Conservation (phyloP, 305 asterid genomes). For the Fraxinus angustifolia region DNA sequence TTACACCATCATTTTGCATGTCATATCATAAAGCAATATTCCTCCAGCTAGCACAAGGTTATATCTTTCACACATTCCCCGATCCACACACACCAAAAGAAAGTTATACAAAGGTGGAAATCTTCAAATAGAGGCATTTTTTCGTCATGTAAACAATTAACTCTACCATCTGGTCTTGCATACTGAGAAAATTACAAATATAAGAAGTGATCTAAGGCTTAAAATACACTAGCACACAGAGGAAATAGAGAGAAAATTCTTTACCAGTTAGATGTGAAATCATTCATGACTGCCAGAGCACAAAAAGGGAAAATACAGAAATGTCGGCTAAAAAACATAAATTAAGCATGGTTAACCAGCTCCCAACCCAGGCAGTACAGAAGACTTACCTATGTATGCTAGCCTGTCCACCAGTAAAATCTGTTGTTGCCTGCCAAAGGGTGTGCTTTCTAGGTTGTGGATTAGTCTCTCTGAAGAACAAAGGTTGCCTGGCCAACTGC, state of each 20-base stretch:
- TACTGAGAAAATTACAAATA: not conserved
- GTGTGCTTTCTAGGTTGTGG: not conserved
- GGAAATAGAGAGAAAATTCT: not conserved
- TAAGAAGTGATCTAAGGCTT: not conserved
- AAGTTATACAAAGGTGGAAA: not conserved
- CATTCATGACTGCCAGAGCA: not conserved
- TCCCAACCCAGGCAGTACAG: not conserved
- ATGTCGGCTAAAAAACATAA: not conserved
- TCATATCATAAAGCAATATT: not conserved
- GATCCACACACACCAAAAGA: not conserved
- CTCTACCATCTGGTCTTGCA: not conserved
- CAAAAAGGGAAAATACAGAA: not conserved
- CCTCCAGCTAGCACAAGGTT: not conserved
- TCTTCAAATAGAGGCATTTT: not conserved
- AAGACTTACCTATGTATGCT: constrained; percentile 8
- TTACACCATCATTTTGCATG: not conserved
- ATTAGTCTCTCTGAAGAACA: not conserved
- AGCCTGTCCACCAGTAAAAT: not conserved
- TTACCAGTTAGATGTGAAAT: not conserved
- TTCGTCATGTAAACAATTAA: not conserved
- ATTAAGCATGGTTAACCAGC: not conserved
- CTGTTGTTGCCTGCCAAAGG: not conserved
- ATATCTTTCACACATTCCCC: not conserved
- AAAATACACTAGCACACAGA: not conserved
- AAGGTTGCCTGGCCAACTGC: constrained; percentile 42